Base-by-base conservation (phyloP, 1,139 yeast species). In the Nematodospora anomalae region DNA sequence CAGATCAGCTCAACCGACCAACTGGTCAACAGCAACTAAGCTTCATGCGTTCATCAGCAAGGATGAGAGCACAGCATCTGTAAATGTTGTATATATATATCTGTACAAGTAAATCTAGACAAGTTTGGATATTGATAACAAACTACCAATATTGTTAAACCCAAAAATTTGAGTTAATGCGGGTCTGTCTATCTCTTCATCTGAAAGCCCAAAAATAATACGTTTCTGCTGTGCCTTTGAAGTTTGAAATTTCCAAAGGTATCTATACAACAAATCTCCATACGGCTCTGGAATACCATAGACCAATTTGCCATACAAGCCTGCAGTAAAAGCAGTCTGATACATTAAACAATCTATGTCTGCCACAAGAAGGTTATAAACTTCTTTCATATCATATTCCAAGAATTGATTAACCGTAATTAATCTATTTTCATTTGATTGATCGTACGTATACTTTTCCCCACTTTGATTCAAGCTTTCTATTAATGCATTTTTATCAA, bases 341-440 rank as follows among this genome's bases (percentile, higher is more conserved):
- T 60, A 61, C 11, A 55, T 36, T 7, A 59, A 41, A 3, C 54
- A 30, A 29, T 58, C 60, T 11, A 55, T 34, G n/a, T 63, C 64
- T 21, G 51, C 34, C 3, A 59, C 32, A 2, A 58, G 38, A 23
- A 60, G 34, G 28, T 55, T 38, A 3, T 7, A 13, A 5, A 21
- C 10, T 2, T 21, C 26, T 22, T 6, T 6, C 21, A 20, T 6
- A 8, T 25, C 44, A 12, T 40, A 34, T 1, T 60, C 62, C 3
- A 60, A 41, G 11, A 57, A 31, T 25, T 57, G 57, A 14, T 41
- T 26, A 1, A 55, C 43, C 3, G 44, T 43, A 6, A 47, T 23
- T 14, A 44, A 20, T 11, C 33, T 26, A 29, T 40, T 36, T 16
- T 21, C 13, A 3, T 20, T 9, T n/a, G n/a, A n/a, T 8, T 25